A percentile compares a stretch with the other conserved stretches of the same genome.
Evolutionary conservation across 495 filamentous ascomycete species (phyloP).

Genomic region (Melanomma pulvis-pyrius): DNA sequence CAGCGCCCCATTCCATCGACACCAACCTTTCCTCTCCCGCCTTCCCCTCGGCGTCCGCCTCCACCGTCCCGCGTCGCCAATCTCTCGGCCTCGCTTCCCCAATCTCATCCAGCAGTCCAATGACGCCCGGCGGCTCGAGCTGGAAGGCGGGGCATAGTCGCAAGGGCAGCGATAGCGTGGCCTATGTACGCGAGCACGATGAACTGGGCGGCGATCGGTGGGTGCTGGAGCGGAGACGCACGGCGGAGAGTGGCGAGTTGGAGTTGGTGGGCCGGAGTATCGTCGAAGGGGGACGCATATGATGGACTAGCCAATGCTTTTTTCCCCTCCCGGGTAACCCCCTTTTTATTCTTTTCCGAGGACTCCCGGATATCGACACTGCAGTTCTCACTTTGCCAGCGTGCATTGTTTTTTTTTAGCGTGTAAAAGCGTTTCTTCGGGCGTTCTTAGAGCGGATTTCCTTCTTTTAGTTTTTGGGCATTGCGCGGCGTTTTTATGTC

Average conservation of each 20-base stretch:
- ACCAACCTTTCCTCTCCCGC: constrained; percentile 20
- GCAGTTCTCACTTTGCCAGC: no score
- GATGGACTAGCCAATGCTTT: neutral
- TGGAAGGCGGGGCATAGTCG: constrained; percentile 41
- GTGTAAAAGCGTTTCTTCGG: neutral
- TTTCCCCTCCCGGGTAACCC: neutral
- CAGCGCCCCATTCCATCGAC: neutral
- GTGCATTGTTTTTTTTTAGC: neutral
- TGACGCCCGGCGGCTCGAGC: constrained; percentile 22
- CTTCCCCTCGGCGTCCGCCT: neutral
- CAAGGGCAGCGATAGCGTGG: constrained; percentile 46
- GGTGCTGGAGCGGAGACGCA: constrained; percentile 49
- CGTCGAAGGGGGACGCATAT: constrained; percentile 49
- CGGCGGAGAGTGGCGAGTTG: constrained; percentile 46
- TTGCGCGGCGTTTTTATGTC: neutral
- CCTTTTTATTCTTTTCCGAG: neutral
- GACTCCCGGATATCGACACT: no score
- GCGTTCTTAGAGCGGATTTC: neutral
- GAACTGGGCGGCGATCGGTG: constrained; percentile 42
- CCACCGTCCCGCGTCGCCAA: constrained; percentile 9
- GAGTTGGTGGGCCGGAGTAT: constrained; percentile 47
- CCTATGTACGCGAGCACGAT: constrained; percentile 47
- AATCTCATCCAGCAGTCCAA: constrained; percentile 26
- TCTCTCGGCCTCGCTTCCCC: constrained; percentile 28
- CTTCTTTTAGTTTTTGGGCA: neutral